Conservation (phyloP, 2,329 filamentous ascomycete genomes). For the Cladosporium sp. region DNA sequence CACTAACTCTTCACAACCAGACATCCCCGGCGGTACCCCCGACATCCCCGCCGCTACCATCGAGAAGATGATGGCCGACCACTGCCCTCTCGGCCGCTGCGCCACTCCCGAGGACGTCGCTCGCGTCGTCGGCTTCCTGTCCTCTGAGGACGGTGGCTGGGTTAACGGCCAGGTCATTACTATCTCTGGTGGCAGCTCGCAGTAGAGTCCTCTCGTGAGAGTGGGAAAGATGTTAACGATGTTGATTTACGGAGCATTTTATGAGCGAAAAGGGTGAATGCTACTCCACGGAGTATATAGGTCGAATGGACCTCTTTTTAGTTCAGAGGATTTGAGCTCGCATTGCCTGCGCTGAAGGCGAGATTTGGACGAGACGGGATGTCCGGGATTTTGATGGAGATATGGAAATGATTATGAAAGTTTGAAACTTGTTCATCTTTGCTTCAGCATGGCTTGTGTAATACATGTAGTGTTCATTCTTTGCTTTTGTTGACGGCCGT, state of each 20-base stretch:
- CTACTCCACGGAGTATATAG: background rate
- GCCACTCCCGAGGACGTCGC: slow-evolving; percentile 50
- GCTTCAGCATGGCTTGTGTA: too few species aligned
- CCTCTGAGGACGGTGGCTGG: slow-evolving; percentile 43
- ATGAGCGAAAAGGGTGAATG: too few species aligned
- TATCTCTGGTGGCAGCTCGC: slow-evolving; percentile 39
- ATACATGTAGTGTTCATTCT: too few species aligned
- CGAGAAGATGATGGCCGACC: slow-evolving; percentile 52
- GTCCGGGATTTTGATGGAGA: background rate
- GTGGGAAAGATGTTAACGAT: background rate
- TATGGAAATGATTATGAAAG: background rate
- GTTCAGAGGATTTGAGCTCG: background rate
- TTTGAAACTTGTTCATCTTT: too few species aligned
- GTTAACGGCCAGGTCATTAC: slow-evolving; percentile 48
- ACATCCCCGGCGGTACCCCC: slow-evolving; percentile 53
- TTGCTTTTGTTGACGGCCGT: too few species aligned
- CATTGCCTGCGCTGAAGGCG: background rate
- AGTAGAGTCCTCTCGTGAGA: background rate
- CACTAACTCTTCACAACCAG: slow-evolving; percentile 34
- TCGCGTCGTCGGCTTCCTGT: slow-evolving; percentile 43
- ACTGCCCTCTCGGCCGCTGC: slow-evolving; percentile 53
- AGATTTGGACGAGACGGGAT: background rate
- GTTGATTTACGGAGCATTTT: background rate
- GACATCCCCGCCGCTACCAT: slow-evolving; percentile 54
- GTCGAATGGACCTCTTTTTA: background rate